Evolutionary conservation across 148 eudicot genomes (phyloP).

Genomic region (Rhododendron griersonianum): DNA sequence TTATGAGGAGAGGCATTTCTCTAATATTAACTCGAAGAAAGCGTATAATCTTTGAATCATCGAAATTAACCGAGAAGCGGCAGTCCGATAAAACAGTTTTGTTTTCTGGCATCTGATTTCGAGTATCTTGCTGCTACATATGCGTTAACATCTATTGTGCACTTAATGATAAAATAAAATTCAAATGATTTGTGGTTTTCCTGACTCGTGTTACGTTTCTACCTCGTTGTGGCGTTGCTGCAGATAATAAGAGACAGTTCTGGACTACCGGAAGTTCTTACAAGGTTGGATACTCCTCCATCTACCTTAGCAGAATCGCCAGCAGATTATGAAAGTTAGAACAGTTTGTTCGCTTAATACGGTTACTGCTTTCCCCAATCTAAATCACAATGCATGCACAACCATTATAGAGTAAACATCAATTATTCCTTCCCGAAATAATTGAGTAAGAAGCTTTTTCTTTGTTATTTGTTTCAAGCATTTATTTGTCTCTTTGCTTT

Average conservation of each 20-base stretch:
- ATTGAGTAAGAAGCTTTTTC: background rate
- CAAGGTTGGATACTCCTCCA: constrained; percentile 48
- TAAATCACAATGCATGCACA: background rate
- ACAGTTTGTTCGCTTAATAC: background rate
- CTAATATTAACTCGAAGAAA: background rate
- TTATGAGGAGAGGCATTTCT: background rate
- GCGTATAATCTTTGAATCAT: background rate
- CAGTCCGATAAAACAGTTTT: background rate
- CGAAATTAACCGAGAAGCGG: background rate
- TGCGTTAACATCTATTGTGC: background rate
- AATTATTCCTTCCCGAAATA: background rate
- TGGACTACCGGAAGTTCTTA: constrained; percentile 75
- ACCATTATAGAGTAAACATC: background rate
- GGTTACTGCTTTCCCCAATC: background rate
- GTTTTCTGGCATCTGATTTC: background rate
- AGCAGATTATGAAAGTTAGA: constrained; percentile 61
- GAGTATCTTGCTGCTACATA: background rate
- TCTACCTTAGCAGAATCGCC: constrained; percentile 32
- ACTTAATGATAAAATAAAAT: background rate
- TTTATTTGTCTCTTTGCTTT: background rate
- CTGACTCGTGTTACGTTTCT: background rate
- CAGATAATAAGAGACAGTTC: constrained; percentile 73
- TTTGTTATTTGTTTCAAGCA: background rate
- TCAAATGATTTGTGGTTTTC: background rate
- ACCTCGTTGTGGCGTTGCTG: constrained; percentile 14